Conservation (phyloP, 352 stramenopile species). For the Phytopythium litorale region DNA sequence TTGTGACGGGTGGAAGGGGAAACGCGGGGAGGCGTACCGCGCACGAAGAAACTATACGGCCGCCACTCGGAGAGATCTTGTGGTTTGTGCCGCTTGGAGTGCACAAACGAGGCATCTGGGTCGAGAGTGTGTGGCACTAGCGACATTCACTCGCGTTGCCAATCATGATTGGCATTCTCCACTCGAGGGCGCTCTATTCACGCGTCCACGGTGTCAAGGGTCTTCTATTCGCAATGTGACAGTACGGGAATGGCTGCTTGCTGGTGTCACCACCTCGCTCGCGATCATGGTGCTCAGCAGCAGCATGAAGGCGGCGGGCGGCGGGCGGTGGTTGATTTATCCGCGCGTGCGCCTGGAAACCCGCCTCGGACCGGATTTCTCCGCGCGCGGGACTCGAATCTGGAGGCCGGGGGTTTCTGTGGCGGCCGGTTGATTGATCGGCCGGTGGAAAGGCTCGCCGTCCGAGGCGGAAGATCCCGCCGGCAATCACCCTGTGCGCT, state of each 20-base stretch:
- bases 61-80: not conserved
- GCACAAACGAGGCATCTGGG: not conserved
- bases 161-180: too few relatives aligned
- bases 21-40: not conserved
- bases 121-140: too few relatives aligned
- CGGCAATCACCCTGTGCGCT: too few relatives aligned
- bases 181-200: not conserved
- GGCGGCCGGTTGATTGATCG: not conserved
- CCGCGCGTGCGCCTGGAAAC: too few relatives aligned
- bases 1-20: not conserved
- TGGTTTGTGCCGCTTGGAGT: not conserved
- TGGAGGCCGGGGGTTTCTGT: too few relatives aligned
- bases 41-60: not conserved
- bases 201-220: too few relatives aligned
- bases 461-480: too few relatives aligned
- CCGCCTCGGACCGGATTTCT: not conserved
- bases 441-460: not conserved
- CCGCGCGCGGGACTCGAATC: not conserved
- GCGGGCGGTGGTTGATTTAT: slow-evolving; percentile 2
- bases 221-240: too few relatives aligned
- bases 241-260: not conserved
- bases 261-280: too few relatives aligned
- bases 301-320: too few relatives aligned
- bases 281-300: too few relatives aligned
- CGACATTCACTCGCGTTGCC: too few relatives aligned